A percentile compares a stretch with the other conserved stretches of the same genome.
Evolutionary conservation across 108 stramenopile species (phyloP).

Genomic region (Cyclotella distinguenda): DNA sequence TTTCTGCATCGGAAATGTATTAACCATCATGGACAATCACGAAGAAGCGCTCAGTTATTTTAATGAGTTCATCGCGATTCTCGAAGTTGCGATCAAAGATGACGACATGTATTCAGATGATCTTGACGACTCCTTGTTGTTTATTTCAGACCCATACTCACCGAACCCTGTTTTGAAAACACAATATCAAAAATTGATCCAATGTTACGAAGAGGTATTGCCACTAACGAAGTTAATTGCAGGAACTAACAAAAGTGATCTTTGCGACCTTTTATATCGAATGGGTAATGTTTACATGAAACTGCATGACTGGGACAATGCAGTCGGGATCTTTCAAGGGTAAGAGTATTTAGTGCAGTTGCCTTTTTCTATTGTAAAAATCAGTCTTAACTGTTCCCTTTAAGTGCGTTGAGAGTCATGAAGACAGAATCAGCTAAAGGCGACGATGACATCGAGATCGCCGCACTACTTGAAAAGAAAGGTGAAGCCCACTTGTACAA

Average conservation of each 20-base stretch:
- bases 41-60: constrained; percentile 43
- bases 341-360: no score
- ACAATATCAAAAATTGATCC: constrained; percentile 40
- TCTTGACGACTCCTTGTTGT: constrained; percentile 34
- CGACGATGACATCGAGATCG: constrained; percentile 37
- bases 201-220: constrained; percentile 53
- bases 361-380: no score
- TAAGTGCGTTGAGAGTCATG: constrained; percentile 36
- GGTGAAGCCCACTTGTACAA: constrained; percentile 43
- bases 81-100: constrained; percentile 23
- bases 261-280: constrained; percentile 33
- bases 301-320: constrained; percentile 57
- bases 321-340: constrained; percentile 54
- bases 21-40: constrained; percentile 43
- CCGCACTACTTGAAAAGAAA: constrained; percentile 36
- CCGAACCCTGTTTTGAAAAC: constrained; percentile 4
- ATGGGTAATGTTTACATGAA: constrained; percentile 52
- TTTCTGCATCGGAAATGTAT: constrained; percentile 53
- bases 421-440: constrained; percentile 6
- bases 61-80: constrained; percentile 37
- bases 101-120: constrained; percentile 24
- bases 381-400: neutral
- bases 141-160: constrained; percentile 30
- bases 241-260: constrained; percentile 34
- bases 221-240: constrained; percentile 45